A percentile compares a stretch with the other conserved stretches of the same genome.
Evolutionary conservation across 2,329 filamentous ascomycete species (phyloP).

Genomic region (Exophiala dermatitidis): DNA sequence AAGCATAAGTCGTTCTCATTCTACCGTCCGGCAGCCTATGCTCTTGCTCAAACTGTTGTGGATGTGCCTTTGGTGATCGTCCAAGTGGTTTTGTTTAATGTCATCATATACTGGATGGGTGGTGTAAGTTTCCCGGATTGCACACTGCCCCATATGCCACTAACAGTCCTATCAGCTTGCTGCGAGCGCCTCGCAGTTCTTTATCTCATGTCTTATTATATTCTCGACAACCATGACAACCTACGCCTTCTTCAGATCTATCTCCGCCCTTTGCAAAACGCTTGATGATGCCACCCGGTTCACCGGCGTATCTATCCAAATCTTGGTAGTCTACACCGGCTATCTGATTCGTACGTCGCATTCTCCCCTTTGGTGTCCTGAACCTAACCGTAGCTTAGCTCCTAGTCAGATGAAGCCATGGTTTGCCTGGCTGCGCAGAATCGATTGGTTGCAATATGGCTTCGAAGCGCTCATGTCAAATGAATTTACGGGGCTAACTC

Average conservation of each 20-base stretch:
- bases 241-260: conserved; percentile 48
- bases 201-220: conserved; percentile 52
- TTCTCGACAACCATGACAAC: conserved; percentile 50
- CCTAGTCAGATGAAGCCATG: conserved; percentile 55
- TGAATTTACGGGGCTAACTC: conserved; percentile 56
- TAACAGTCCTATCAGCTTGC: conserved; percentile 33
- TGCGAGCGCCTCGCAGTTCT: conserved; percentile 54
- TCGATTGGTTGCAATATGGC: conserved; percentile 61
- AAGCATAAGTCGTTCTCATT: conserved; percentile 67
- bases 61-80: conserved; percentile 53
- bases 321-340: conserved; percentile 55
- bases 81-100: conserved; percentile 52
- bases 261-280: conserved; percentile 45
- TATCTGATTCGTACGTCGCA: conserved; percentile 47
- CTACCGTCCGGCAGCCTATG: conserved; percentile 56
- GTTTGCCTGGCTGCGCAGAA: conserved; percentile 59
- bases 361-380: not conserved
- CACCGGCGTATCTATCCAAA: conserved; percentile 43
- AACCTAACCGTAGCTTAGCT: conserved; percentile 19
- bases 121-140: conserved; percentile 16
- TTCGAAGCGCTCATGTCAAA: conserved; percentile 64
- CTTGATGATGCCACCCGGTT: conserved; percentile 47
- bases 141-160: not conserved
- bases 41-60: conserved; percentile 51
- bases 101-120: conserved; percentile 58